Evolutionary conservation across 495 filamentous ascomycete species (phyloP).

Genomic region (Bryoglossum gracile): DNA sequence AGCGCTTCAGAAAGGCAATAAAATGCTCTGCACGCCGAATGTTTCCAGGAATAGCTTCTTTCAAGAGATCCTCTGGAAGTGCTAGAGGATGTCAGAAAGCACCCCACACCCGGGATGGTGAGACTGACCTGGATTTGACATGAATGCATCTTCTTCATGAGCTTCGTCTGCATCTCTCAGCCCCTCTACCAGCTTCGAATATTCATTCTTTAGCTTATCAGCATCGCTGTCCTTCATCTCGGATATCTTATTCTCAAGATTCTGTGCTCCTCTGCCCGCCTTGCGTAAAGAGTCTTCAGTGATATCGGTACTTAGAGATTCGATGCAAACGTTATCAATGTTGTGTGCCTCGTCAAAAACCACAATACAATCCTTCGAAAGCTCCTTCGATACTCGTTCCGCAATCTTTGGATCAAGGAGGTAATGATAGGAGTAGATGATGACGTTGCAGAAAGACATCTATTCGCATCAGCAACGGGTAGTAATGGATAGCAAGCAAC

Average conservation of each 20-base stretch:
- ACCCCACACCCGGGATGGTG: conserved; percentile 29
- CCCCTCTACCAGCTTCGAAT: conserved; percentile 91
- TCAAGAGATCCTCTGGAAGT: conserved; percentile 71
- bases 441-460: conserved; percentile 98
- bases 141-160: conserved; percentile 89
- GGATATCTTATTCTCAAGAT: conserved; percentile 79
- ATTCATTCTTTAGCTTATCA: conserved; percentile 89
- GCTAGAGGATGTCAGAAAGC: conserved; percentile 31
- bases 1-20: conserved; percentile 86
- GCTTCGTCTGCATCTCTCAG: conserved; percentile 80
- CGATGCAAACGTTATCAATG: conserved; percentile 99
- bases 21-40: conserved; percentile 97
- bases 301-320: conserved; percentile 92
- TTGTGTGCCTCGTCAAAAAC: conserved; percentile 99
- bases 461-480: conserved; percentile 26
- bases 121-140: conserved; percentile 71
- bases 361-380: conserved; percentile 97
- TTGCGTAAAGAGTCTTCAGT: conserved; percentile 88
- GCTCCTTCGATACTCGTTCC: conserved; percentile 89
- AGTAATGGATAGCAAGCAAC: conserved; percentile 6
- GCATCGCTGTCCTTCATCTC: conserved; percentile 92
- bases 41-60: conserved; percentile 94
- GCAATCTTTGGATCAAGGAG: conserved; percentile 97
- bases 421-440: conserved; percentile 99
- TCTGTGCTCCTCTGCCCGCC: conserved; percentile 81